phyloP scores from a whole-genome alignment of 305 asterid genomes.

The Fraxinus xanthoxyloides region DNA sequence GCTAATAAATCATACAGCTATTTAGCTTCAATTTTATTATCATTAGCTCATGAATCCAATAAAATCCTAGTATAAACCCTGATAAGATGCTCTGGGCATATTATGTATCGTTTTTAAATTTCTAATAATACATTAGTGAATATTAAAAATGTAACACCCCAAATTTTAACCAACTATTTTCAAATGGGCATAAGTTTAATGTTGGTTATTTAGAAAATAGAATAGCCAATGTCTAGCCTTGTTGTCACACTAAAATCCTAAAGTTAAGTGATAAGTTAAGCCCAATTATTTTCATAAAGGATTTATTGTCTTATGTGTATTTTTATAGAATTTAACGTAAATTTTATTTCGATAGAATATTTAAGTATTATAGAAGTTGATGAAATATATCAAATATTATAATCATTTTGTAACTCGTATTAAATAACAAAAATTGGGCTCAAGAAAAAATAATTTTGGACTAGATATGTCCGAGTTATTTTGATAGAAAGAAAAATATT shows the following conservation, averaged over 20 bases:
- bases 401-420: background rate
- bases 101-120: background rate
- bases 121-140: background rate
- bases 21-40: background rate
- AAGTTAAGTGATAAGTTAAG: too few species aligned
- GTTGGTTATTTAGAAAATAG: background rate
- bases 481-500: too few species aligned
- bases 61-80: background rate
- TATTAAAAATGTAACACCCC: background rate
- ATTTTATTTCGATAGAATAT: too few species aligned
- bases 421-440: background rate
- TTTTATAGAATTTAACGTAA: too few species aligned
- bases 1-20: background rate
- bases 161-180: too few species aligned
- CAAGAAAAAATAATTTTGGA: background rate
- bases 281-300: background rate
- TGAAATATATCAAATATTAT: background rate
- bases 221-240: background rate
- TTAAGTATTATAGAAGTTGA: background rate
- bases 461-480: background rate
- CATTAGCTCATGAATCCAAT: background rate
- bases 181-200: too few species aligned
- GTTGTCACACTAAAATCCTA: background rate
- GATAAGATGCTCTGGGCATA: background rate
- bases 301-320: background rate